Evolutionary conservation across 2,329 filamentous ascomycete genomes (phyloP), one percentile per base, ranked within the genome.

Genomic region (Neofusicoccum sp.): DNA sequence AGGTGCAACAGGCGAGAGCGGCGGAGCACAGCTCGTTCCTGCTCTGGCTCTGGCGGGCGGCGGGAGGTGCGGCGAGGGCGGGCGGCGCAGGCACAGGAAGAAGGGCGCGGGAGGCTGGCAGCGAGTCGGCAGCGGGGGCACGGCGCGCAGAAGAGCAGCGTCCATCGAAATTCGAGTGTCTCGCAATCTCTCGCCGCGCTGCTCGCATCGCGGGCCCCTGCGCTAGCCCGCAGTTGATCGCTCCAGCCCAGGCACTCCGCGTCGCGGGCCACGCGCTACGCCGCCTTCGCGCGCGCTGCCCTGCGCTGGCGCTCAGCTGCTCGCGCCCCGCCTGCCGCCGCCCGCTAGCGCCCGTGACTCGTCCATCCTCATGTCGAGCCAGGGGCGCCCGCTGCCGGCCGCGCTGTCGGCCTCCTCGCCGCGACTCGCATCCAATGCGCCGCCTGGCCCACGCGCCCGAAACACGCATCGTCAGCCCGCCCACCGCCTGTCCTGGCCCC

Each of bases 111-210:
- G 52, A 29, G 31, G 16, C 16, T 16, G 39, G 48, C 48, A 52
- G 34, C 52, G 52, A 56, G 52, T 44, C 37, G 52, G 52, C 54
- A 45, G 41, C 39, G 54, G 54, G 29, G 14, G 4, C 39, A 39
- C 41, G 49, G 36, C n/a, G 36, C 29, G 49, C 34, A 39, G 49
- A 49, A 33, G 6, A 22, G 22, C 29, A 12, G 28, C 28, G 47
- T 49, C 47, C 33, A 58, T 58, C 54, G 36, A 58, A 58, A 58
- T 58, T 58, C 54, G 39, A 44, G 39, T 31, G 54, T 44, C 54
- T 58, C 39, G 54, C 54, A 58, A 58, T 58, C 54, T 58, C 54
- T 58, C 39, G 39, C 16, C 22, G 39, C 29, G 14, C 45, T 16
- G 50, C 50, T 54, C 36, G 52, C 52, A 39, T 44, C 37, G 22